phyloP scores from a whole-genome alignment of 208 protist genomes.

The Naegleria fowleri region DNA sequence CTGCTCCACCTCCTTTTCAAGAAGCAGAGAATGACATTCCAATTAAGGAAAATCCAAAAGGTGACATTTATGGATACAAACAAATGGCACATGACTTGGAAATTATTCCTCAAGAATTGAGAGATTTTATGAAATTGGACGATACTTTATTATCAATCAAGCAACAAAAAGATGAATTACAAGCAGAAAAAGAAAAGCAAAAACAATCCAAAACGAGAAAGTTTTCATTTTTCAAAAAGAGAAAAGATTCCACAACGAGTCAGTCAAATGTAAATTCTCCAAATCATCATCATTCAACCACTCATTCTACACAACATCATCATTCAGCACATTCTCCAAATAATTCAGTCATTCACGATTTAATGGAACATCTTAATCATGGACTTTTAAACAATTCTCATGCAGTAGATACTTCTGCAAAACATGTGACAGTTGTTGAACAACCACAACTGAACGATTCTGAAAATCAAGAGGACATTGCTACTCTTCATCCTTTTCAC shows the following conservation, averaged over 20 bases:
- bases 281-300: no score
- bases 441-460: no score
- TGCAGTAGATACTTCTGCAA: no score
- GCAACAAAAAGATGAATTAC: background rate
- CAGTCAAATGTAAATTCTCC: background rate
- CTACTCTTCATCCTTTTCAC: background rate
- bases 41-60: background rate
- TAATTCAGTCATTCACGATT: no score
- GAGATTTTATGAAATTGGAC: background rate
- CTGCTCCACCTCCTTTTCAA: background rate
- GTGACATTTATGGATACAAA: slow-evolving; percentile 12
- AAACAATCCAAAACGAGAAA: background rate
- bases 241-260: background rate
- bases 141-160: background rate
- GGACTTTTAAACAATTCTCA: background rate
- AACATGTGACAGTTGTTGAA: background rate
- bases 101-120: background rate
- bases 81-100: background rate
- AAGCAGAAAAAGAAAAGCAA: background rate
- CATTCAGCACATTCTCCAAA: no score
- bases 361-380: background rate
- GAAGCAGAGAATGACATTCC: background rate
- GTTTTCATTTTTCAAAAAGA: background rate
- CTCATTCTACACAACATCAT: no score
- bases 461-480: background rate